Evolutionary conservation across 1,284 basidiomycete species (phyloP).

Genomic region (Wallemia hederae): DNA sequence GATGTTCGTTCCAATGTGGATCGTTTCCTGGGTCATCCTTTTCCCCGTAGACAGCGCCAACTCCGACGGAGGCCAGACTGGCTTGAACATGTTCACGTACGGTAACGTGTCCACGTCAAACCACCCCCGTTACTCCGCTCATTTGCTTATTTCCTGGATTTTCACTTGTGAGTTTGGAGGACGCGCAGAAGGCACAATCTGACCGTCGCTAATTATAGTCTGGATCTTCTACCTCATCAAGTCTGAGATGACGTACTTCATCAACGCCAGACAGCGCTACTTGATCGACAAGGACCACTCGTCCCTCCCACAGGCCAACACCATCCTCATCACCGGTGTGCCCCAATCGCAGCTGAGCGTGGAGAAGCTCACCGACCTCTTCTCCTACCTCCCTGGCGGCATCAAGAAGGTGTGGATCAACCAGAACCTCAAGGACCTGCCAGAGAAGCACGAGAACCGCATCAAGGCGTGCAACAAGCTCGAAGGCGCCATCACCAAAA

Average conservation of each 20-base stretch:
- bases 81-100: slow-evolving; percentile 47
- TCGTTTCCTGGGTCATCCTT: slow-evolving; percentile 38
- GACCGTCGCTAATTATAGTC: slow-evolving; percentile 19
- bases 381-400: slow-evolving; percentile 47
- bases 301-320: slow-evolving; percentile 47
- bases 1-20: slow-evolving; percentile 53
- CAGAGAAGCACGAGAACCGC: slow-evolving; percentile 51
- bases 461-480: slow-evolving; percentile 42
- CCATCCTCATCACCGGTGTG: slow-evolving; percentile 64
- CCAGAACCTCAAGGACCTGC: slow-evolving; percentile 53
- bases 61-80: slow-evolving; percentile 21
- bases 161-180: slow-evolving; percentile 34
- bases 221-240: slow-evolving; percentile 63
- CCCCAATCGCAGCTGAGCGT: slow-evolving; percentile 34
- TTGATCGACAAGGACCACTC: slow-evolving; percentile 45
- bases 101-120: slow-evolving; percentile 35
- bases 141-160: slow-evolving; percentile 37
- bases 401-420: slow-evolving; percentile 74
- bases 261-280: slow-evolving; percentile 53
- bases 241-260: slow-evolving; percentile 47
- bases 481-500: slow-evolving; percentile 55
- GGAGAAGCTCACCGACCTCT: slow-evolving; percentile 34
- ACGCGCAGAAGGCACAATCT: no score
- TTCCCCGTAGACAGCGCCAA: slow-evolving; percentile 31
- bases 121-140: slow-evolving; percentile 36